Percentiles rank a stretch among this genome's conserved stretches.
phyloP scores from a whole-genome alignment of 2,329 filamentous ascomycete species.

The Ceratocystis huliohia region DNA sequence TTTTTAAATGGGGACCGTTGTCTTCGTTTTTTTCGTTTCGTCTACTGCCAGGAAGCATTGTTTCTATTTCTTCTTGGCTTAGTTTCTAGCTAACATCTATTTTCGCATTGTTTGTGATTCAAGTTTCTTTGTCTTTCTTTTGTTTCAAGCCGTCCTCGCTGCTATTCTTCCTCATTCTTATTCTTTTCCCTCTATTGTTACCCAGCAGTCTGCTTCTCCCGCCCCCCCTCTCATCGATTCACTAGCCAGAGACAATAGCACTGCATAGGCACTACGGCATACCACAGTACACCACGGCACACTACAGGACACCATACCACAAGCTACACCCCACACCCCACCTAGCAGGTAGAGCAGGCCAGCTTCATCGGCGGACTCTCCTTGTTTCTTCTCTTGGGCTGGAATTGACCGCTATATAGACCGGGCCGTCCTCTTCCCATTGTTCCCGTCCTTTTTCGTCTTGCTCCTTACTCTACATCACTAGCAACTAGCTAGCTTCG shows the following conservation, averaged over 20 bases:
- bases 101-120: slow-evolving; percentile 7
- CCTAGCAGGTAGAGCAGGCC: too few relatives aligned
- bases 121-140: background rate
- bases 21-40: background rate
- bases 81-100: background rate
- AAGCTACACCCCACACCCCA: background rate
- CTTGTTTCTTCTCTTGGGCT: background rate
- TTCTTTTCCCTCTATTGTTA: background rate
- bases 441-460: background rate
- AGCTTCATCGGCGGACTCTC: background rate
- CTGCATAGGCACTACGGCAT: background rate
- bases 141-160: background rate
- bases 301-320: background rate
- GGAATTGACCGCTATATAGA: background rate
- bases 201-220: background rate
- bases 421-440: background rate
- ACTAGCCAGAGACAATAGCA: background rate
- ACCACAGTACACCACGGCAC: background rate
- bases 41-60: background rate
- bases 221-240: background rate
- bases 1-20: background rate
- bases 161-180: background rate
- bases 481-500: background rate
- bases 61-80: background rate
- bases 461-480: background rate